phyloP scores from a whole-genome alignment of 2,329 filamentous ascomycete genomes.

The Colletotrichum sidae region DNA sequence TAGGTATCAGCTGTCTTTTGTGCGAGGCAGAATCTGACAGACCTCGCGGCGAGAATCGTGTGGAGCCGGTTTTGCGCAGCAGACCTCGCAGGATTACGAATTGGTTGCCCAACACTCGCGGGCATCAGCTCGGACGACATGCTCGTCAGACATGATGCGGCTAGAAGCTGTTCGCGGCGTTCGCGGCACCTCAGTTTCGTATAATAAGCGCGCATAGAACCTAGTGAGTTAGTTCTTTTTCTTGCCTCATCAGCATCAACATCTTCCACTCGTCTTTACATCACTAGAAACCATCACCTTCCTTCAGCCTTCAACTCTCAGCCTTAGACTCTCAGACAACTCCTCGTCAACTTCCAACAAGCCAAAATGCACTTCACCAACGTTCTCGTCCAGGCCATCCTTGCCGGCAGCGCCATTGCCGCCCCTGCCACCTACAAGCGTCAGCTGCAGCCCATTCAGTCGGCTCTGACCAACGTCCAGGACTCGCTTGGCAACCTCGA shows the following conservation, averaged over 20 bases:
- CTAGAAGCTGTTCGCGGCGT: slow-evolving; percentile 3
- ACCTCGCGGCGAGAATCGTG: not conserved
- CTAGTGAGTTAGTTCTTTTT: not conserved
- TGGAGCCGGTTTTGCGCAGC: slow-evolving; percentile 19
- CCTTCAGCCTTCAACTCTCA: not conserved
- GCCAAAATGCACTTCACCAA: slow-evolving; percentile 45
- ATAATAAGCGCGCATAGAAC: slow-evolving; percentile 22
- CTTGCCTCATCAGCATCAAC: slow-evolving; percentile 25
- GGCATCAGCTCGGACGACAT: slow-evolving; percentile 22
- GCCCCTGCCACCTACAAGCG: slow-evolving; percentile 43
- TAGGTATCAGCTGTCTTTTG: not conserved
- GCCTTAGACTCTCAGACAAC: not conserved
- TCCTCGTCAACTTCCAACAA: slow-evolving; percentile 7
- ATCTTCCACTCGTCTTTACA: not conserved
- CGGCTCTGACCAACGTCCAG: slow-evolving; percentile 68
- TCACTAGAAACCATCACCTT: slow-evolving; percentile 5
- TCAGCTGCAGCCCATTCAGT: slow-evolving; percentile 69
- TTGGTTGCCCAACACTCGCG: not conserved
- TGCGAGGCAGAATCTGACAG: not conserved
- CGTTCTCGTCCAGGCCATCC: slow-evolving; percentile 61
- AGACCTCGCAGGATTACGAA: slow-evolving; percentile 4
- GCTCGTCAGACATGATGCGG: not conserved
- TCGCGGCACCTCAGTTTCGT: not conserved
- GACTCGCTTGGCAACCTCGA: slow-evolving; percentile 67
- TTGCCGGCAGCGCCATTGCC: slow-evolving; percentile 60